These are phyloP conservation scores for Populus pruinosa DNA, from an alignment of 345 rosid species.

Conservation along the genomic window DNA sequence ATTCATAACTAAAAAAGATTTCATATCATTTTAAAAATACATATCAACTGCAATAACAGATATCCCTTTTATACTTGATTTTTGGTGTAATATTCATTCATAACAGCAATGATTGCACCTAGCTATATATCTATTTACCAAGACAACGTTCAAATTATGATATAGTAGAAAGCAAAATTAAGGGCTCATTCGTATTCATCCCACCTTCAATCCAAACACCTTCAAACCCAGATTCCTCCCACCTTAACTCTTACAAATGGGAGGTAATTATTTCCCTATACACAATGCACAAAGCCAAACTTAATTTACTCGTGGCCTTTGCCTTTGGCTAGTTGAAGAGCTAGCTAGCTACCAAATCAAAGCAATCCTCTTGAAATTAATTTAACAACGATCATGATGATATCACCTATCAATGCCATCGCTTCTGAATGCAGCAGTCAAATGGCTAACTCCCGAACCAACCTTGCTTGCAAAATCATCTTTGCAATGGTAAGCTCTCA, in stretches of 20 bases:
- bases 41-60: too few species aligned
- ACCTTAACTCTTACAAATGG: neutral
- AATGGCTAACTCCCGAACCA: slow-evolving; percentile 32
- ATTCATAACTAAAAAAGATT: too few species aligned
- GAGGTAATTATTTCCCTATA: neutral
- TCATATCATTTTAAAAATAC: too few species aligned
- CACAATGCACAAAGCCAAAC: neutral
- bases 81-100: too few species aligned
- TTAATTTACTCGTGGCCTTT: too few species aligned
- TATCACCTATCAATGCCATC: slow-evolving; percentile 1
- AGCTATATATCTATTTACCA: too few species aligned
- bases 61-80: too few species aligned
- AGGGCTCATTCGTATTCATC: neutral
- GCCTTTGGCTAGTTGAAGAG: too few species aligned
- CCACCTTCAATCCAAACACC: neutral
- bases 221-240: neutral
- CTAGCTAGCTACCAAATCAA: neutral
- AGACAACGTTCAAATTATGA: too few species aligned
- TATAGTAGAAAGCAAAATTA: neutral
- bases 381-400: too few species aligned
- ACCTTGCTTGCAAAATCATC: slow-evolving; percentile 4
- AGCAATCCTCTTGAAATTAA: neutral
- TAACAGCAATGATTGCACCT: too few species aligned
- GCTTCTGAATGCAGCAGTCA: slow-evolving; percentile 30
- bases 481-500: slow-evolving; percentile 20